Evolutionary conservation across 257 asterid species (phyloP).

Genomic region (Parsonsia alboflavescens): DNA sequence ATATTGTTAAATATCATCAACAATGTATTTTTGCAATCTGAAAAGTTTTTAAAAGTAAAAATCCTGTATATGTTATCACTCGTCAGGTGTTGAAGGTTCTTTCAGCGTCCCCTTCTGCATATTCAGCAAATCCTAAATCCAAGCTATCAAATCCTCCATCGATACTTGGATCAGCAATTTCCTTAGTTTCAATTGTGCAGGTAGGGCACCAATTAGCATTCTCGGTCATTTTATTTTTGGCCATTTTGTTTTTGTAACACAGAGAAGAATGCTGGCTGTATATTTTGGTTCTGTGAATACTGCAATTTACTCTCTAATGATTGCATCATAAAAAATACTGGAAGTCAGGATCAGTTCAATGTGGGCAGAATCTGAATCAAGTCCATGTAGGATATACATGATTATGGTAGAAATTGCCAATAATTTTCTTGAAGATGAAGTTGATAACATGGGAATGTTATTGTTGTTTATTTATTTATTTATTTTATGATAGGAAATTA

Average conservation of each 20-base stretch:
- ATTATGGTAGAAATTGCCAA: no score
- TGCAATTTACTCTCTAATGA: background rate
- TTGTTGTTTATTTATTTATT: no score
- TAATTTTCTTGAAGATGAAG: background rate
- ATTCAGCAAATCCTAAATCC: constrained; percentile 70
- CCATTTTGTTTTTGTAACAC: background rate
- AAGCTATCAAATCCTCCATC: constrained; percentile 67
- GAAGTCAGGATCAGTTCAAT: background rate
- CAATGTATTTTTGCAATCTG: background rate
- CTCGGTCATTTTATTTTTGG: background rate
- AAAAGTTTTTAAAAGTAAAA: background rate
- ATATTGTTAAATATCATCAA: background rate
- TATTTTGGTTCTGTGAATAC: background rate
- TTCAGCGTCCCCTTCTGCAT: constrained; percentile 81
- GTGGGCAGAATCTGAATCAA: background rate
- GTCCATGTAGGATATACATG: background rate
- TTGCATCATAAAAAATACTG: background rate
- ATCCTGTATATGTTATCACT: background rate
- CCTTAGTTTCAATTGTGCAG: constrained; percentile 85
- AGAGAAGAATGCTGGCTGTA: background rate
- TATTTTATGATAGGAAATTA: no score
- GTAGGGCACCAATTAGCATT: constrained; percentile 24
- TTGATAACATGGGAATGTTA: background rate
- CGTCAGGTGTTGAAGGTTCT: constrained; percentile 64
- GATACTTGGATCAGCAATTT: constrained; percentile 63